Evolutionary conservation across 306 rosid genomes (phyloP).

Genomic region (Lithocarpus polystachyus): DNA sequence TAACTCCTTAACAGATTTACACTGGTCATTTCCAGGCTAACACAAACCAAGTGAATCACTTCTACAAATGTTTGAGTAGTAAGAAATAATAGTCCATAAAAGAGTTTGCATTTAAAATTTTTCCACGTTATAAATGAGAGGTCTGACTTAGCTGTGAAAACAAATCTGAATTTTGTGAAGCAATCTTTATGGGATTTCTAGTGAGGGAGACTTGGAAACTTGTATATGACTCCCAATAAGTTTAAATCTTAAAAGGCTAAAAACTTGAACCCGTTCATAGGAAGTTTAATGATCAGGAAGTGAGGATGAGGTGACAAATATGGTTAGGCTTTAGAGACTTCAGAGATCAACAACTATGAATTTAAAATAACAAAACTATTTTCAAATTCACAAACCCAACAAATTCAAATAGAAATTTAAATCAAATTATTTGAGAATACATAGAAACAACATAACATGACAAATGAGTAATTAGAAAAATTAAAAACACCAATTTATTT

Average conservation of each 20-base stretch:
- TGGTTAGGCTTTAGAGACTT: conserved; percentile 26
- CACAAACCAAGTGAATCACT: conserved; percentile 66
- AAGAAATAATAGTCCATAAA: not conserved
- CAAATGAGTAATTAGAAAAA: no score
- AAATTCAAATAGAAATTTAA: not conserved
- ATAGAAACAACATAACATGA: not conserved
- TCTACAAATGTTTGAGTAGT: conserved; percentile 35
- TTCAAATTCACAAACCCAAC: not conserved
- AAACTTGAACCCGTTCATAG: conserved; percentile 46
- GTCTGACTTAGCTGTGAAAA: conserved; percentile 56
- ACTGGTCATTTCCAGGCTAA: conserved; percentile 59
- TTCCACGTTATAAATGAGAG: not conserved
- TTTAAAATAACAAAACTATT: not conserved
- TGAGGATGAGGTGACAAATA: conserved; percentile 34
- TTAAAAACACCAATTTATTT: no score
- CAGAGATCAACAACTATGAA: conserved; percentile 56
- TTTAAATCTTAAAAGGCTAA: conserved; percentile 57
- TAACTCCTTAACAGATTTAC: conserved; percentile 49
- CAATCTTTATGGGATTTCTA: conserved; percentile 52
- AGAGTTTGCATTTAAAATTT: conserved; percentile 5
- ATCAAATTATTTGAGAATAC: not conserved
- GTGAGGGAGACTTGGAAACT: conserved; percentile 63
- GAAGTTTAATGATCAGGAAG: conserved; percentile 20
- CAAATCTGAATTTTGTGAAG: conserved; percentile 56
- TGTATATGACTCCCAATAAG: conserved; percentile 48